These are phyloP conservation scores for Phyllosticta capitalensis DNA, from an alignment of 2,329 filamentous ascomycete species.

Conservation along the genomic window DNA sequence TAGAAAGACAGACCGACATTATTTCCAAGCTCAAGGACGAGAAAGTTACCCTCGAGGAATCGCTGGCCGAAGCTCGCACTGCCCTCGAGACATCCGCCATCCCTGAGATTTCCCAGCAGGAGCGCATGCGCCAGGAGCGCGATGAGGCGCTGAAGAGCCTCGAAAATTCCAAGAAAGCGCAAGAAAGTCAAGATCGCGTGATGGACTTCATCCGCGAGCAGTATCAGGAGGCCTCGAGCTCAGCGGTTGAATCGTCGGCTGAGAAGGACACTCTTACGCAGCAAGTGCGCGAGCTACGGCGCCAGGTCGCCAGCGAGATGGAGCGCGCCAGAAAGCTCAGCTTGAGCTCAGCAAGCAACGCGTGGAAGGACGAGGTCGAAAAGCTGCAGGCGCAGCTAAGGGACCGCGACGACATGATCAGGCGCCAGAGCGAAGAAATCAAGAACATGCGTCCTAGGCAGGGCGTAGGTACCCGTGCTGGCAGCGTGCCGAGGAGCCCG, in stretches of 20 bases:
- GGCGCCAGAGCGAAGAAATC: constrained; percentile 26
- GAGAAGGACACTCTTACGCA: constrained; percentile 2
- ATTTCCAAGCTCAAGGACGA: constrained; percentile 17
- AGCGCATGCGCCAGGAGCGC: constrained; percentile 14
- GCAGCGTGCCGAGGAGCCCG: constrained; percentile 28
- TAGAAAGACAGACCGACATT: constrained; percentile 23
- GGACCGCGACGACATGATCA: constrained; percentile 1
- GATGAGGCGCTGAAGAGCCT: constrained; percentile 19
- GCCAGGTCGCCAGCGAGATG: constrained; percentile 1
- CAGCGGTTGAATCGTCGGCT: neutral
- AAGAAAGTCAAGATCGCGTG: constrained; percentile 34
- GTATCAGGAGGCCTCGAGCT: constrained; percentile 35
- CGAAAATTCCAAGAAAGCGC: constrained; percentile 22
- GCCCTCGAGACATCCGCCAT: neutral
- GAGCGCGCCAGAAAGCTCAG: neutral
- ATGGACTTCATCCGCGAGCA: constrained; percentile 48
- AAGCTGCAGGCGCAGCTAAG: constrained; percentile 20
- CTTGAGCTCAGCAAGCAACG: neutral
- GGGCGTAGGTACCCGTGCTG: constrained; percentile 25
- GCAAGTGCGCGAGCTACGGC: constrained; percentile 8
- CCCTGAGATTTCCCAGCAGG: constrained; percentile 2
- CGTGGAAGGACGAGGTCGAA: constrained; percentile 15
- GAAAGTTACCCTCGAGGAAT: neutral
- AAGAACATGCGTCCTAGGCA: constrained; percentile 21
- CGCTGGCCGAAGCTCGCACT: constrained; percentile 1